A percentile compares a stretch with the other conserved stretches of the same genome.
Conservation (phyloP, 768 basidiomycete genomes). For the Collybiopsis confluens region DNA sequence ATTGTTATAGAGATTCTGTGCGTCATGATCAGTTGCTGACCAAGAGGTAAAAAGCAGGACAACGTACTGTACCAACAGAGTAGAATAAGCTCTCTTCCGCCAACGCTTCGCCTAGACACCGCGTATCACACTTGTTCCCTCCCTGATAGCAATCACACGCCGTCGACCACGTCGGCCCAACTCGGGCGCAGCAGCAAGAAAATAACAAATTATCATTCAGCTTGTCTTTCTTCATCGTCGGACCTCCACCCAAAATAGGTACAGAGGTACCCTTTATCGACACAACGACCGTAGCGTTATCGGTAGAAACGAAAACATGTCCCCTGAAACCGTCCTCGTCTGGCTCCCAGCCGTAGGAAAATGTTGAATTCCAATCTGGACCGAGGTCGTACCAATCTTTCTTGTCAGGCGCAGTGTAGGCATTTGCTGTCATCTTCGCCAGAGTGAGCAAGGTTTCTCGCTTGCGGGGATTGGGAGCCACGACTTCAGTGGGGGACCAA, state of each 20-base stretch:
- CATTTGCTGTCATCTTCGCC: slow-evolving; percentile 72
- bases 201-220: slow-evolving; percentile 89
- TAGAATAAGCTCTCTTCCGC: slow-evolving; percentile 92
- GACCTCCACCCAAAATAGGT: slow-evolving; percentile 66
- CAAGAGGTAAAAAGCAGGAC: slow-evolving; percentile 11
- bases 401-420: slow-evolving; percentile 71
- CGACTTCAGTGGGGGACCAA: slow-evolving; percentile 66
- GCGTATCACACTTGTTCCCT: slow-evolving; percentile 69
- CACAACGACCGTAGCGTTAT: slow-evolving; percentile 80
- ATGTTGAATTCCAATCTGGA: slow-evolving; percentile 64
- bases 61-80: slow-evolving; percentile 74
- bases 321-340: slow-evolving; percentile 77
- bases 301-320: slow-evolving; percentile 76
- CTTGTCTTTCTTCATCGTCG: slow-evolving; percentile 88
- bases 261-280: slow-evolving; percentile 90
- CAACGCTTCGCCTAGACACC: slow-evolving; percentile 80
- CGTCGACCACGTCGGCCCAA: slow-evolving; percentile 83
- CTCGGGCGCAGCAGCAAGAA: slow-evolving; percentile 91
- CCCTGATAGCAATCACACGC: slow-evolving; percentile 86
- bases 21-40: slow-evolving; percentile 36
- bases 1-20: slow-evolving; percentile 84
- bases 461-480: slow-evolving; percentile 68
- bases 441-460: slow-evolving; percentile 70
- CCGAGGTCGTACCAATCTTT: slow-evolving; percentile 83
- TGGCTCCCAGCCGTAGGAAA: slow-evolving; percentile 77